These are phyloP conservation scores for Fusarium tricinctum DNA, from an alignment of 2,329 filamentous ascomycete genomes.

Conservation along the genomic window DNA sequence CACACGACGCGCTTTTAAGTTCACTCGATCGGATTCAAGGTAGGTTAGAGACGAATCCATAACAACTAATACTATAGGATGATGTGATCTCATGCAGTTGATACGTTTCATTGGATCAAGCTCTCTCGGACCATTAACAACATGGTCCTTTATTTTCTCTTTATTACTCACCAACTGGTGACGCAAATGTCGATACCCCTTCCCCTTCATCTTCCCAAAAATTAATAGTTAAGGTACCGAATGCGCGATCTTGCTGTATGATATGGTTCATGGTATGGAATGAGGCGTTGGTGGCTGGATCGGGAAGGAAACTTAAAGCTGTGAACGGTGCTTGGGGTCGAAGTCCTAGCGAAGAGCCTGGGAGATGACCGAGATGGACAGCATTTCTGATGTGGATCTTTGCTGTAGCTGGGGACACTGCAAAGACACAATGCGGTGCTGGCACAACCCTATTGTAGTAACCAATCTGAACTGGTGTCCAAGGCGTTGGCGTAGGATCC, in stretches of 20 bases:
- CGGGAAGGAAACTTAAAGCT: slow-evolving; percentile 28
- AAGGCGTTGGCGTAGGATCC: slow-evolving; percentile 3
- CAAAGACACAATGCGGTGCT: slow-evolving; percentile 19
- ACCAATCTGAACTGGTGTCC: slow-evolving; percentile 1
- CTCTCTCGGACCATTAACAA: slow-evolving; percentile 2
- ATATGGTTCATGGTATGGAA: slow-evolving; percentile 39
- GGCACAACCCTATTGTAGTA: slow-evolving; percentile 17
- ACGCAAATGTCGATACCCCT: slow-evolving; percentile 47
- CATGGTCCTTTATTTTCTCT: slow-evolving; percentile 33
- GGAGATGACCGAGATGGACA: slow-evolving; percentile 12
- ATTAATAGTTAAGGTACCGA: slow-evolving; percentile 32
- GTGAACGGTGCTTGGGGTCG: slow-evolving; percentile 14
- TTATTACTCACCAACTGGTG: slow-evolving; percentile 28
- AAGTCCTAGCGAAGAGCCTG: slow-evolving; percentile 8
- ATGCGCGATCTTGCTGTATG: slow-evolving; percentile 30
- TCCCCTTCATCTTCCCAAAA: slow-evolving; percentile 19
- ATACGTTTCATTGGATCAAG: slow-evolving; percentile 3
- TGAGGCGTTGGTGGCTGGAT: slow-evolving; percentile 38
- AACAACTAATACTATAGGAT: slow-evolving; percentile 43
- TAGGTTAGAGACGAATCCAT: slow-evolving; percentile 34
- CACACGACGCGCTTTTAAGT: slow-evolving; percentile 8
- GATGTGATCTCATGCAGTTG: slow-evolving; percentile 17
- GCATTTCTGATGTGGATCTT: slow-evolving; percentile 27
- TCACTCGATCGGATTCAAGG: slow-evolving; percentile 11
- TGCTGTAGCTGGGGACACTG: slow-evolving; percentile 13